Base-by-base conservation (phyloP, 148 eudicot species). In the Persicaria maculosa region DNA sequence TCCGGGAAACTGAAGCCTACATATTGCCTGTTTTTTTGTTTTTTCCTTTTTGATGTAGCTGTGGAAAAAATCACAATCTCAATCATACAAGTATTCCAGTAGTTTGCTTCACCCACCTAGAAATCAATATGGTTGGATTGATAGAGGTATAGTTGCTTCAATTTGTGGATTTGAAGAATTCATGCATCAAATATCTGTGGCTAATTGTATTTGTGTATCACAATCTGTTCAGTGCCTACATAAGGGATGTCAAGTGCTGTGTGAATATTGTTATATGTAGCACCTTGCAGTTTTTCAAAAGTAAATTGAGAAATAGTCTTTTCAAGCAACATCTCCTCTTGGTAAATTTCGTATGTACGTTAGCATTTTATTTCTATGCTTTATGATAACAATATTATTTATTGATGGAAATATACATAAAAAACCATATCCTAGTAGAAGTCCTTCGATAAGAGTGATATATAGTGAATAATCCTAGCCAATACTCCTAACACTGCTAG, bases 71-170 rank as follows among this genome's bases (percentile, higher is more conserved):
- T 84, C 94, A 92, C 75, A 87, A 92, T 57, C 97, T 96, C 65
- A 92, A 96, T 82, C 99, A 92, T 85, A 73, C 85, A 65, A 92
- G 97, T 81, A 83, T 96, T 74, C 99, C 99, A 9, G 99, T 97
- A 46, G 99, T 97, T 70, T 96, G 99, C 80, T 96, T 96, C 79
- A 96, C 99, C 59, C 99, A 96, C 84, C 99, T 97, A 72, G 99
- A 95, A 83, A 96, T 96, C 82, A 96, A 97, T 80, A 89, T 96
- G 94, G 99, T 96, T 81, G 99, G 99, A 76, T 79, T 88, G 70
- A 92, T 97, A n/a, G 97, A 95, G 97, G 98, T 94, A 81, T 84
- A 64, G 48, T 12, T 74, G 48, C 64, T 45, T 44, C 20, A 8
- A 44, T 44, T 16, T 19, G 11, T 67, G 20, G 10, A 4, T 67